Conservation (phyloP, 192 early-diverging fungal species). For the Backusella tarrabulga region DNA sequence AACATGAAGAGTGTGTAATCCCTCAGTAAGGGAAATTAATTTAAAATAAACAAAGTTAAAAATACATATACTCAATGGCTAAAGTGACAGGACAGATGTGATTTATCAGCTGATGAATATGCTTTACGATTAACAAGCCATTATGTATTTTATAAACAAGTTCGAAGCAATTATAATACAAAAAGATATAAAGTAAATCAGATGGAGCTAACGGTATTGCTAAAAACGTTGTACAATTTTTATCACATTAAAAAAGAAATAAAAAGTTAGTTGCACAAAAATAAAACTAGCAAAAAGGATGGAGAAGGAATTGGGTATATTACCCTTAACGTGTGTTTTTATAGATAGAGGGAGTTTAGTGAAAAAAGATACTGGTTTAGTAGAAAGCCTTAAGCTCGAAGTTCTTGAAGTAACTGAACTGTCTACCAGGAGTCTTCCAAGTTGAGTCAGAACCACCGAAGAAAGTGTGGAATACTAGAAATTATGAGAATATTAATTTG, state of each 20-base stretch:
- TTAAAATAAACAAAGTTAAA: background rate
- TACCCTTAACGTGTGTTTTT: background rate
- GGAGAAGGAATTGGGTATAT: background rate
- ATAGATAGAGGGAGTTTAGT: background rate
- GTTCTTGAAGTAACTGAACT: constrained; percentile 32
- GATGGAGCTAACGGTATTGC: background rate
- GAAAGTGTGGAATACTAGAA: constrained; percentile 39
- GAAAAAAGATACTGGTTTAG: background rate
- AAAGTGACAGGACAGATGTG: background rate
- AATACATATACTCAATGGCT: background rate
- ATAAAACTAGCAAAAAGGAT: constrained; percentile 6
- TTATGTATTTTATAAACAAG: background rate
- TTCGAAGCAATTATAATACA: background rate
- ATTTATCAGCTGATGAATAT: background rate
- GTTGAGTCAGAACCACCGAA: constrained; percentile 32
- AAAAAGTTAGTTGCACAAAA: constrained; percentile 4
- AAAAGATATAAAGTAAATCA: background rate
- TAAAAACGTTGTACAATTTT: constrained; percentile 7
- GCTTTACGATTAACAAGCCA: background rate
- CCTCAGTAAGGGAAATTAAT: background rate
- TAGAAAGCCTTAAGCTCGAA: background rate
- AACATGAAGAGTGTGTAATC: background rate
- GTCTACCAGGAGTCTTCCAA: constrained; percentile 22
- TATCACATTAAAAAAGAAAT: background rate
- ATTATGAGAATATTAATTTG: background rate